A percentile compares a stretch with the other conserved stretches of the same genome.
These are phyloP conservation scores for Juncus inflexus DNA, from an alignment of 176 grass and related monocot species.

Conservation along the genomic window DNA sequence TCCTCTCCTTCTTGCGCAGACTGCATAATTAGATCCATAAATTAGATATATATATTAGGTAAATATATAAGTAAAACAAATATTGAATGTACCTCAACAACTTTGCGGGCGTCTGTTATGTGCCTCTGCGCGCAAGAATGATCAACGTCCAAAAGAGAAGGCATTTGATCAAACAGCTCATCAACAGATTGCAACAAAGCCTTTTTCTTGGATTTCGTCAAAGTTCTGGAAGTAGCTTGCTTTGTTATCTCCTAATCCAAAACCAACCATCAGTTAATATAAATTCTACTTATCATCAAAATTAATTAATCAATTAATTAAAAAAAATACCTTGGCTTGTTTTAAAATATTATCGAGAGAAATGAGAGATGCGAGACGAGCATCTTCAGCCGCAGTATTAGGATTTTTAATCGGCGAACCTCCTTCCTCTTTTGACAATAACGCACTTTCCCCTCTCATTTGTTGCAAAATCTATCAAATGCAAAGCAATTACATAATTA, in stretches of 20 bases:
- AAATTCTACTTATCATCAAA: background rate
- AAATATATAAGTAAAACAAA: constrained; percentile 3
- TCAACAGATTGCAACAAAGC: constrained; percentile 61
- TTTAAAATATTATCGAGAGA: constrained; percentile 93
- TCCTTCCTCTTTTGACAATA: constrained; percentile 98
- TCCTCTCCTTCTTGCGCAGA: constrained; percentile 57
- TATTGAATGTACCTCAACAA: constrained; percentile 68
- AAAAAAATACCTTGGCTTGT: constrained; percentile 71
- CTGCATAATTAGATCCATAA: constrained; percentile 31
- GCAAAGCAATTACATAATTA: background rate
- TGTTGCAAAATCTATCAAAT: constrained; percentile 91
- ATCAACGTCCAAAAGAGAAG: constrained; percentile 95
- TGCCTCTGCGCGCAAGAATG: constrained; percentile 92
- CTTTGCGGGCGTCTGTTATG: constrained; percentile 58
- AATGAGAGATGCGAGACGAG: constrained; percentile 93
- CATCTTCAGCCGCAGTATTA: constrained; percentile 93
- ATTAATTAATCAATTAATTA: constrained; percentile 1
- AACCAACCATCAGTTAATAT: constrained; percentile 15
- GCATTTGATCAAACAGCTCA: constrained; percentile 73
- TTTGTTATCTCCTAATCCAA: constrained; percentile 67
- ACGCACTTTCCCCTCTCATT: constrained; percentile 77
- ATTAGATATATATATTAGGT: background rate
- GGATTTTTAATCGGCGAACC: constrained; percentile 94
- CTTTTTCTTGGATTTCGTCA: constrained; percentile 89
- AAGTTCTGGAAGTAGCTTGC: constrained; percentile 60